Base-by-base conservation (phyloP, 345 rosid genomes). In the Iberis pinnata region DNA sequence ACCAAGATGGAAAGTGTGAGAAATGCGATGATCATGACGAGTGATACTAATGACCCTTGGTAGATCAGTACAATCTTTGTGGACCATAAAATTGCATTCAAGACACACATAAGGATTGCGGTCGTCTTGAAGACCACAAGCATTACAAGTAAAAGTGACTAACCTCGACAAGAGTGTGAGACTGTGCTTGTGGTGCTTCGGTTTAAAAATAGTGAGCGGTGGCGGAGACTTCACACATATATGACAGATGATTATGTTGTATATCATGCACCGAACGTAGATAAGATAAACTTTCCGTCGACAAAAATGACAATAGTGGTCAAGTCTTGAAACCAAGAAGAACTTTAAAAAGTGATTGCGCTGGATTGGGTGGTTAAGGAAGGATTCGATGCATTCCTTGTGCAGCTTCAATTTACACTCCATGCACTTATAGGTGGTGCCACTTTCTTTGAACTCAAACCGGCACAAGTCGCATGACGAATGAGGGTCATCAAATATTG, bases 21-120 rank as follows among this genome's bases (percentile, higher is more conserved):
- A 58, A 9, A 58, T 45, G 6, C 52, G 62, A 20, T 57, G 62
- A 20, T 58, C 36, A 35, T 57, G 62, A 11, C 62, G 62, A 7
- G 44, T 58, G 16, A 58, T 57, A 39, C 7, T 57, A 5, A 58
- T 58, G 25, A 58, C 43, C 7, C 43, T 19, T 8, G 63, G 63
- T 35, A 58, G 53, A 41, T 22, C 4, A 2, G 20, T 18, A 16
- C 43, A 57, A 9, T 44, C 20, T 33, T 20, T 19, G 7, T 57
- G 52, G 13, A 45, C 9, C 53, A 45, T 58, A 0, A 22, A 0
- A 15, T 36, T 33, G 53, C 63, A 58, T 16, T 46, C 18, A 36
- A 46, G 33, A 22, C 63, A 58, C 1, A 58, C 44, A 4, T 45
- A 46, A 15, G 51, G 61, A 14, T 56, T 43, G 0, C 43, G 43